Evolutionary conservation across 179 eudicot species (phyloP), one percentile per base, ranked within the genome.

Genomic region (Drosera spatulata): DNA sequence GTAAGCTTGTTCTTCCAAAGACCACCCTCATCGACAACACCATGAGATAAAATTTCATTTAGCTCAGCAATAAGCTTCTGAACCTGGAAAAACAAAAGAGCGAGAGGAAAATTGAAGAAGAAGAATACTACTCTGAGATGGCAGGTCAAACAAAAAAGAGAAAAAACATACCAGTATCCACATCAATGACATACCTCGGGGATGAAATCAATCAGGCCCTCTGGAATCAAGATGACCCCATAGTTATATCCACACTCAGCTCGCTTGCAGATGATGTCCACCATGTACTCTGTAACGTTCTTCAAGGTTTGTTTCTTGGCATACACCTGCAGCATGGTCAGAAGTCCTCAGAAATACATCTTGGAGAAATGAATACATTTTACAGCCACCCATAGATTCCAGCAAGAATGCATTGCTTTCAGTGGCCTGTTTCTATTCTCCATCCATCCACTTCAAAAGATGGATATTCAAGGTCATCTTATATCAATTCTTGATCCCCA

Each of bases 201-300:
- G 71, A 90, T 94, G 71, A 90, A 94, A 80, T 90, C 97, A 66
- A 94, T 90, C 58, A 94, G 81, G 67, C 99, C 97, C 79, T 94
- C 99, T 7, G 97, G 99, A 3, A 94, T 83, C 52, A 94, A 80
- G 60, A 90, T 89, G 66, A 93, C 97, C 63, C 97, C 97, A 64
- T 94, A 94, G 59, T 86, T 90, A 59, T 81, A 85, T 53, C 96
- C 94, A 74, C 73, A 79, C 58, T 71, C 91, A 53, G 96, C 84
- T 10, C 97, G 94, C 69, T 86, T 94, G 71, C 88, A 84, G 65
- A 90, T 70, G 37, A 94, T 85, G 68, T 90, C 94, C 14, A 85
- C 95, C 62, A 94, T 87, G 84, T 94, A 79, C 69, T 90, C 88
- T 12, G 96, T 85, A 39, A 90, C 97, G 70, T 62, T 85, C 72